These are phyloP conservation scores for Solanum chaucha DNA, from an alignment of 257 asterid species.

Conservation along the genomic window DNA sequence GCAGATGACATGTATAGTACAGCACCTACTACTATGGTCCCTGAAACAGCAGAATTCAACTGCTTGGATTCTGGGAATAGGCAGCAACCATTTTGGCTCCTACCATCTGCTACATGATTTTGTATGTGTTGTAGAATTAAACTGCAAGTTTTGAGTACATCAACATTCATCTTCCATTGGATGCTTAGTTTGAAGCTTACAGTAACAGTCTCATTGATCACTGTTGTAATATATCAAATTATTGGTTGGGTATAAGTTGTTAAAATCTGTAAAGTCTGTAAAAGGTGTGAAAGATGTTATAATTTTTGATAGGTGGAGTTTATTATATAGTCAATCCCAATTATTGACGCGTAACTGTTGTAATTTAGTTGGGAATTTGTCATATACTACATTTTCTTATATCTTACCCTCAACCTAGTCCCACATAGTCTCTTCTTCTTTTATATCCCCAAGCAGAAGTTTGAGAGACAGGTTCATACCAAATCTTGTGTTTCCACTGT, in stretches of 20 bases:
- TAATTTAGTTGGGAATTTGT: not conserved
- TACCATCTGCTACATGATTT: conserved; percentile 38
- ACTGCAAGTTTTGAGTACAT: not conserved
- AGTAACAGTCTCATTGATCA: not conserved
- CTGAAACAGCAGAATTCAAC: conserved; percentile 37
- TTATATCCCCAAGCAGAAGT: not conserved
- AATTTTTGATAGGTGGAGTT: not conserved
- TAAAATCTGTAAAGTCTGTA: not conserved
- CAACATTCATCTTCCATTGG: not conserved
- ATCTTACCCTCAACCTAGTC: not conserved
- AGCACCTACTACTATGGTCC: conserved; percentile 30
- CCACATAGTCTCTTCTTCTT: not conserved
- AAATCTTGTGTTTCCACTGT: not conserved
- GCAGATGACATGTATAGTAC: conserved; percentile 27
- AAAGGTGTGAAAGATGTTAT: not conserved
- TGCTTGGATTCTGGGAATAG: conserved; percentile 43
- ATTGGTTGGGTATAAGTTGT: conserved; percentile 8
- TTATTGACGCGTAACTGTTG: not conserved
- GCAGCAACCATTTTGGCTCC: conserved; percentile 33
- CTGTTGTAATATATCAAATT: conserved; percentile 19
- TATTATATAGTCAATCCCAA: not conserved
- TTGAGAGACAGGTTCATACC: not conserved
- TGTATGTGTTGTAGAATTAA: conserved; percentile 2
- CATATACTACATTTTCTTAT: not conserved
- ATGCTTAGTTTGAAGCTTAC: not conserved